Percentiles rank a stretch among this genome's conserved stretches.
phyloP scores from a whole-genome alignment of 192 early-diverging fungal species.

The Backusella tuberculispora region DNA sequence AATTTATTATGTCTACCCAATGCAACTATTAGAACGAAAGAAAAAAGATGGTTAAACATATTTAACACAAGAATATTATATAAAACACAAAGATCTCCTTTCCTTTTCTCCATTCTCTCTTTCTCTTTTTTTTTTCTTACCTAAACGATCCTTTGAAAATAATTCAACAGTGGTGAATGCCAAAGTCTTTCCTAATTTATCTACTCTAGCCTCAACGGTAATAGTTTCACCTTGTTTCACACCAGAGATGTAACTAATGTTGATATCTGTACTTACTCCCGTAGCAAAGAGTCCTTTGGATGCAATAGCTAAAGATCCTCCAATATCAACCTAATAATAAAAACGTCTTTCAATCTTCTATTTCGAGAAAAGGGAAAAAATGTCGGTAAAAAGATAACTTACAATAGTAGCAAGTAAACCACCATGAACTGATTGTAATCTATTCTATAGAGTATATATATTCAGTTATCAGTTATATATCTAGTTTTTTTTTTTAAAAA shows the following conservation, averaged over 20 bases:
- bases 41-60: background rate
- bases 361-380: background rate
- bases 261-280: slow-evolving; percentile 61
- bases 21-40: slow-evolving; percentile 43
- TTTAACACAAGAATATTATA: background rate
- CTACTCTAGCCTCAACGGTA: slow-evolving; percentile 49
- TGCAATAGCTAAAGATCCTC: slow-evolving; percentile 58
- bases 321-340: slow-evolving; percentile 44
- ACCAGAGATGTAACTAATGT: slow-evolving; percentile 54
- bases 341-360: background rate
- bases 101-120: background rate
- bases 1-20: slow-evolving; percentile 61
- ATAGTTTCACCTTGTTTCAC: slow-evolving; percentile 52
- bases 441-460: slow-evolving; percentile 44
- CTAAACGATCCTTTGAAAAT: slow-evolving; percentile 34
- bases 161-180: slow-evolving; percentile 56
- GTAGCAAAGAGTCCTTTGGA: slow-evolving; percentile 54
- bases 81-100: background rate
- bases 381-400: background rate
- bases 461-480: too few relatives aligned
- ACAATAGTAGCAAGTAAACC: slow-evolving; percentile 55
- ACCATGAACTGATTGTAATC: slow-evolving; percentile 51
- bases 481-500: background rate
- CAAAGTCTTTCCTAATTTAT: slow-evolving; percentile 57
- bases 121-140: slow-evolving; percentile 37